Conservation (phyloP, 345 rosid species). For the Citrus mangshanensis region DNA sequence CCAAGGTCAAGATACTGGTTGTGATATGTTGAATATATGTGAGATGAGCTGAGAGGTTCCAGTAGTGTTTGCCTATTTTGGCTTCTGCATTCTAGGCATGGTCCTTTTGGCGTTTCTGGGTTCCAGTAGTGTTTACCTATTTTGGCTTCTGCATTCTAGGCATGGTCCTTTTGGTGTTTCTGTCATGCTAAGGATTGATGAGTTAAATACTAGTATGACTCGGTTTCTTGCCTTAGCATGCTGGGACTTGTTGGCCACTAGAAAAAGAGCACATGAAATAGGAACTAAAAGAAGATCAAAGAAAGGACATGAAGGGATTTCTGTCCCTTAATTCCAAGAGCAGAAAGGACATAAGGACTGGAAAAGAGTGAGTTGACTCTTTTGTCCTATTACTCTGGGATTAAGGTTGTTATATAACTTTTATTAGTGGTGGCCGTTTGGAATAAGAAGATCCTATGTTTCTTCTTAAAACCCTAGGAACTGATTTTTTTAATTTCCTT, state of each 20-base stretch:
- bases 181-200: neutral
- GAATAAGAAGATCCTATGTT: neutral
- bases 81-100: no score
- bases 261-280: neutral
- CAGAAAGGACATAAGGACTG: neutral
- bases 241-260: neutral
- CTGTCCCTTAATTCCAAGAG: neutral
- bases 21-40: neutral
- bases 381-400: neutral
- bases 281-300: neutral
- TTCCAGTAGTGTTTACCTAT: neutral
- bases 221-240: neutral
- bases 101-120: no score
- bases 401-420: neutral
- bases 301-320: neutral
- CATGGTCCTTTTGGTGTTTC: neutral
- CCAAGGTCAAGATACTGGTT: neutral
- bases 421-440: no score
- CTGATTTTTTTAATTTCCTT: neutral
- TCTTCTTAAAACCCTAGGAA: neutral
- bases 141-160: neutral
- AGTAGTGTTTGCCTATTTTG: no score
- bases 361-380: neutral
- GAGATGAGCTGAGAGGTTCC: neutral
- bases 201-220: neutral